Conservation (phyloP, 2,329 filamentous ascomycete genomes). For the Albifimbria verrucaria region DNA sequence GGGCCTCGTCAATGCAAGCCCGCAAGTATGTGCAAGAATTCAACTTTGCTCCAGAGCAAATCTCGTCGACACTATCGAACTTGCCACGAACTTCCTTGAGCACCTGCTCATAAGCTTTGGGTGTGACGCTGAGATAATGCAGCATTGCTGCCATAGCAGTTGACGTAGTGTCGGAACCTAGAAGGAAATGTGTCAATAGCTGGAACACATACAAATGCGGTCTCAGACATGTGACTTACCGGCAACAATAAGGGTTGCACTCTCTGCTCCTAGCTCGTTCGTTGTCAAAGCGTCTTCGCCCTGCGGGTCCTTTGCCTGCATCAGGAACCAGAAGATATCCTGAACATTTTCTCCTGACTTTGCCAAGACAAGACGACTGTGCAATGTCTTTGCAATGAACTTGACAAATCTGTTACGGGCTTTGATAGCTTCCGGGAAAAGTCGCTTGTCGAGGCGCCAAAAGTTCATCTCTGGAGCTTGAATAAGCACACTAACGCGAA, state of each 20-base stretch:
- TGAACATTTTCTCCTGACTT: background rate
- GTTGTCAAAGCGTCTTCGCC: conserved; percentile 38
- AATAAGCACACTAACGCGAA: conserved; percentile 13
- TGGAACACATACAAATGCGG: background rate
- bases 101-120: no score
- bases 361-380: background rate
- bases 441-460: conserved; percentile 4
- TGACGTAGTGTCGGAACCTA: conserved; percentile 35
- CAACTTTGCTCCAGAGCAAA: no score
- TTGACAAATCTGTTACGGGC: conserved; percentile 8
- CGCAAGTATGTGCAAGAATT: no score
- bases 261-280: conserved; percentile 39
- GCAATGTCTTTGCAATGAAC: conserved; percentile 8
- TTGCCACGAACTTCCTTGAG: no score
- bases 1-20: no score
- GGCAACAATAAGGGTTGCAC: conserved; percentile 33
- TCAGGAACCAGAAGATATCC: conserved; percentile 31
- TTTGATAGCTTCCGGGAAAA: conserved; percentile 10
- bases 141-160: conserved; percentile 31
- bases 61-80: no score
- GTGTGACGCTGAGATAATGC: conserved; percentile 41
- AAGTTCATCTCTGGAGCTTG: conserved; percentile 7
- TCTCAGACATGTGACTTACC: conserved; percentile 5
- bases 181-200: background rate
- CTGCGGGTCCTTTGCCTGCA: conserved; percentile 42